Evolutionary conservation across 2,329 filamentous ascomycete species (phyloP).

Genomic region (Metarhizium anisopliae): DNA sequence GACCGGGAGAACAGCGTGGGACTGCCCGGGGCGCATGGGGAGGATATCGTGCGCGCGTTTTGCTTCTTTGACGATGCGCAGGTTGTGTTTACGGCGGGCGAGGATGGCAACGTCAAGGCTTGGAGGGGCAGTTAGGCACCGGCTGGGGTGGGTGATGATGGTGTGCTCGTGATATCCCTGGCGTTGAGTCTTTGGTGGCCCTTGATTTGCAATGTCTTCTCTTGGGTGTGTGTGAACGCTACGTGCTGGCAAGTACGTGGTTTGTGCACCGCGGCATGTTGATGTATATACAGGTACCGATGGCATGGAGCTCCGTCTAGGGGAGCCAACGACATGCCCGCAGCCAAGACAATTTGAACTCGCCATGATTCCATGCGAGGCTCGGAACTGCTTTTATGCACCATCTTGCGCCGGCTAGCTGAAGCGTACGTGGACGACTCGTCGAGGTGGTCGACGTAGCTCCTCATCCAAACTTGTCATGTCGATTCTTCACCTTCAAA

Average conservation of each 20-base stretch:
- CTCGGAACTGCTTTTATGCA: not conserved
- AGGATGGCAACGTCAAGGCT: conserved; percentile 49
- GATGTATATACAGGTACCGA: too few relatives aligned
- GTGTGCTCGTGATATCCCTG: not conserved
- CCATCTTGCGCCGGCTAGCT: not conserved
- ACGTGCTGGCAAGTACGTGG: too few relatives aligned
- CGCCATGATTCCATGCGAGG: not conserved
- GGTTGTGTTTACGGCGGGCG: conserved; percentile 49
- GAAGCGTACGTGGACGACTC: not conserved
- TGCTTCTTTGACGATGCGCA: conserved; percentile 54
- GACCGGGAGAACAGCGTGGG: conserved; percentile 46
- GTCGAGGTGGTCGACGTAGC: too few relatives aligned
- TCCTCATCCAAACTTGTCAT: conserved; percentile 62
- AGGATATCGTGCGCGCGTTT: conserved; percentile 55
- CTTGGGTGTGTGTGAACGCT: too few relatives aligned
- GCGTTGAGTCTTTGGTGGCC: not conserved
- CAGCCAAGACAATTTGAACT: too few relatives aligned
- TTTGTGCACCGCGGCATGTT: too few relatives aligned
- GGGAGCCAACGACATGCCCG: too few relatives aligned
- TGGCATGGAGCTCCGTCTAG: not conserved
- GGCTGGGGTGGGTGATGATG: not conserved
- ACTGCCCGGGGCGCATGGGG: conserved; percentile 53
- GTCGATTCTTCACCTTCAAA: conserved; percentile 84
- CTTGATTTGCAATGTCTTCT: too few relatives aligned
- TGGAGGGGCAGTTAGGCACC: conserved; percentile 31